Evolutionary conservation across 164 flowering plant genomes (phyloP).

Genomic region (Buxus sempervirens): DNA sequence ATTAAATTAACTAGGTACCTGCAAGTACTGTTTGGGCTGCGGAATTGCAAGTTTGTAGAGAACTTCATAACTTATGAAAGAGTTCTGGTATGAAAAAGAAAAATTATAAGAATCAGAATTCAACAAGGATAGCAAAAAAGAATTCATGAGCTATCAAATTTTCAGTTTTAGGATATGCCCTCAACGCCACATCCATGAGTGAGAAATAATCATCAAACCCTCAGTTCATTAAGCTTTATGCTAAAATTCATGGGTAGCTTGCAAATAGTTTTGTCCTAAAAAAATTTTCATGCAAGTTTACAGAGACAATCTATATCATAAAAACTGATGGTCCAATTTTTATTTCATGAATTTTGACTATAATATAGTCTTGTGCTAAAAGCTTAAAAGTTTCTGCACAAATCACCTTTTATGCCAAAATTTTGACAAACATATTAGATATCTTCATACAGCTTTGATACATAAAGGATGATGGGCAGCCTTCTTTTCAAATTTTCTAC

Average conservation of each 20-base stretch:
- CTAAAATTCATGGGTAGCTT: too few species aligned
- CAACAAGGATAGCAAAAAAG: background rate
- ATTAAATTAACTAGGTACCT: constrained; percentile 42
- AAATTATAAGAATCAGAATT: background rate
- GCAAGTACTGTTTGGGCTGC: constrained; percentile 86
- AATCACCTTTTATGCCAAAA: too few species aligned
- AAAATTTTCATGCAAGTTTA: too few species aligned
- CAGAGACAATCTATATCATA: too few species aligned
- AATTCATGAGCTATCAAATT: background rate
- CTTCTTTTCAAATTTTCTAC: background rate
- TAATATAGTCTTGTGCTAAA: too few species aligned
- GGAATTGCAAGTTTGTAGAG: constrained; percentile 83
- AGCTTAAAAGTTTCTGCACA: too few species aligned
- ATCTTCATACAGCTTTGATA: background rate
- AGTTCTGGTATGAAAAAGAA: constrained; percentile 53
- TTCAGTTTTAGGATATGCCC: background rate
- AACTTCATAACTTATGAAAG: constrained; percentile 73
- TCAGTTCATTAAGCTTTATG: too few species aligned
- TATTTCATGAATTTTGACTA: too few species aligned
- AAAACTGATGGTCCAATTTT: too few species aligned
- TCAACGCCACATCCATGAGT: too few species aligned
- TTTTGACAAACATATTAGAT: background rate
- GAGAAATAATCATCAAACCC: too few species aligned
- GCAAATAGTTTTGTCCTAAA: too few species aligned
- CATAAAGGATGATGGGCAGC: background rate